Base-by-base conservation (phyloP, 306 rosid species). In the Vigna nakashimae region DNA sequence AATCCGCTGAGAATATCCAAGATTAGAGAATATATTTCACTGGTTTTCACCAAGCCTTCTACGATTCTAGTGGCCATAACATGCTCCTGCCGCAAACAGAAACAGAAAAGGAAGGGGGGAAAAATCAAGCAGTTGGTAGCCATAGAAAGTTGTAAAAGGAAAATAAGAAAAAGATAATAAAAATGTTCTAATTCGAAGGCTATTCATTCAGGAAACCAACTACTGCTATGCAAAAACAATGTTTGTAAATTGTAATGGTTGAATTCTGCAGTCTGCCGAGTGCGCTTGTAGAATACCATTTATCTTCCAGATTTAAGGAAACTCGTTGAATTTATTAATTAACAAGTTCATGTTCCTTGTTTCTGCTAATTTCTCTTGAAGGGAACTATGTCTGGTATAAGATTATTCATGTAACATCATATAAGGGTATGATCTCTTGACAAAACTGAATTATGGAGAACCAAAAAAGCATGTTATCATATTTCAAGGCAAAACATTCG, bases 21-120 rank as follows among this genome's bases (percentile, higher is more conserved):
- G 34, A 77, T 13, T 2, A 66, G 20, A 56, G 68, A 67, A 7
- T 65, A 67, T 17, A 68, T 55, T 67, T 30, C 65, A 67, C 62
- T 55, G 58, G 68, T 40, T 28, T 28, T 77, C 13, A 67, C 59
- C 59, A 66, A 28, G 68, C 22, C 20, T 30, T 62, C 75, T 9
- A 77, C 43, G 36, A 77, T 55, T 28, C 14, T 43, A 53, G 28
- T 9, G 32, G 81, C 81, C 75, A 77, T 67, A 55, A 49, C 60
- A 36, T 65, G 14, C 81, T 40, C 80, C 74, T 76, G 57, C 66
- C 40, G 7, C 10, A 76, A 14, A 49, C 18, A 10, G 15, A 51
- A 69, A 69, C 40, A 73, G 49, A 55, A 55, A 5, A 2, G 65
- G n/a, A 36, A 36, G 8, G 14, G 14, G 24, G 14, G 15, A 42